Percentiles rank a stretch among this genome's conserved stretches.
phyloP scores from a whole-genome alignment of 2,329 filamentous ascomycete species.

The Exophiala lecanii-corni region DNA sequence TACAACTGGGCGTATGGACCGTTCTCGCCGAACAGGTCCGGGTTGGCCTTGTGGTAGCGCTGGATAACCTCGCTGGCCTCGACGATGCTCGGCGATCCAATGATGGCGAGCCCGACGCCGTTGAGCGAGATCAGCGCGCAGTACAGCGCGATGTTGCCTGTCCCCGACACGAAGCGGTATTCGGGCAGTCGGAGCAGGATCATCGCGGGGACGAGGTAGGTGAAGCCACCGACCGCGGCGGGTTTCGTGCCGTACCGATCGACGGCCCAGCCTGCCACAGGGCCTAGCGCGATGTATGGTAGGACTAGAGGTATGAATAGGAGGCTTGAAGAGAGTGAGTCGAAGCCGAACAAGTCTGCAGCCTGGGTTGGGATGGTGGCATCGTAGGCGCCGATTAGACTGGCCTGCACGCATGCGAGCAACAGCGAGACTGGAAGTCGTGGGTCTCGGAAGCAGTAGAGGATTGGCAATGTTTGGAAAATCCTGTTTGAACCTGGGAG shows the following conservation, averaged over 20 bases:
- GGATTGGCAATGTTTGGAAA: conserved; percentile 36
- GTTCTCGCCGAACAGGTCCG: conserved; percentile 50
- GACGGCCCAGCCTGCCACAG: conserved; percentile 37
- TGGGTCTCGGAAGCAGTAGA: conserved; percentile 22
- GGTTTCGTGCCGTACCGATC: conserved; percentile 37
- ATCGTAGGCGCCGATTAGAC: conserved; percentile 24
- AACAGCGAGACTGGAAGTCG: conserved; percentile 23
- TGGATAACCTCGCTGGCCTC: conserved; percentile 54
- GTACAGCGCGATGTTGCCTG: conserved; percentile 37
- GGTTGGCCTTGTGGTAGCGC: conserved; percentile 53
- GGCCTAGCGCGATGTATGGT: conserved; percentile 26
- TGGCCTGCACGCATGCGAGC: conserved; percentile 24
- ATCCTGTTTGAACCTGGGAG: conserved; percentile 35
- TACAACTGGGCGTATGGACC: conserved; percentile 64
- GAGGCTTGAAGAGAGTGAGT: conserved; percentile 33
- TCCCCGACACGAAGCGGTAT: conserved; percentile 7
- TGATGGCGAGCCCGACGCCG: conserved; percentile 50
- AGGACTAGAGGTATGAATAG: conserved; percentile 40
- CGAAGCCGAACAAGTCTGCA: conserved; percentile 21
- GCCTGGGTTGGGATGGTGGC: conserved; percentile 27
- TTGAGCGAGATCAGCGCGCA: conserved; percentile 43
- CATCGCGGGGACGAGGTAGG: conserved; percentile 23
- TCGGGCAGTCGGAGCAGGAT: conserved; percentile 27
- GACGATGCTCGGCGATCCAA: conserved; percentile 53
- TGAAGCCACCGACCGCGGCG: conserved; percentile 28